These are phyloP conservation scores for Paspalum notatum DNA, from an alignment of 176 grass and related monocot genomes.

Conservation along the genomic window DNA sequence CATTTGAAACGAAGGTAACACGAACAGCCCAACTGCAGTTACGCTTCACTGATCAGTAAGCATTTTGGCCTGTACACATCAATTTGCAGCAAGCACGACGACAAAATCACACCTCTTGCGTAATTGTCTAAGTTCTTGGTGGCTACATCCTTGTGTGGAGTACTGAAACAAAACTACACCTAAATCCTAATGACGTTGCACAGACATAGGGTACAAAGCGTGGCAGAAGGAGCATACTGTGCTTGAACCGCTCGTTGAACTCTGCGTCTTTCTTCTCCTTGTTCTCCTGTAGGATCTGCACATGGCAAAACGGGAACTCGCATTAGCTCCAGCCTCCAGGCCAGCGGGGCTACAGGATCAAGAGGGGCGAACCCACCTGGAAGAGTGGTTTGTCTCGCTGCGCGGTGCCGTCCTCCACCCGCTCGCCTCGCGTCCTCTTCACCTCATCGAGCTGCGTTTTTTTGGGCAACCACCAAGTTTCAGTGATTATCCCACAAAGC, in stretches of 20 bases:
- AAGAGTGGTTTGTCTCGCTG: slow-evolving; percentile 86
- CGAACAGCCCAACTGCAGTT: background rate
- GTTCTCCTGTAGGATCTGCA: slow-evolving; percentile 90
- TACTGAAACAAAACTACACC: background rate
- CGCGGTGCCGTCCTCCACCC: slow-evolving; percentile 87
- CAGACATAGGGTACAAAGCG: background rate
- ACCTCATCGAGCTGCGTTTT: slow-evolving; percentile 70
- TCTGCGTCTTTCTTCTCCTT: slow-evolving; percentile 98
- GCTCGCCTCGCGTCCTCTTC: slow-evolving; percentile 88
- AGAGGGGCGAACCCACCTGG: slow-evolving; percentile 47
- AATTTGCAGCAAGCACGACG: background rate
- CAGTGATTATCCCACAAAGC: background rate
- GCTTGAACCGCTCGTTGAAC: slow-evolving; percentile 98
- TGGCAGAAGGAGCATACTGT: slow-evolving; percentile 49
- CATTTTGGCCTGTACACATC: background rate
- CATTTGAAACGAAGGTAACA: background rate
- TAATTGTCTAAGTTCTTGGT: background rate
- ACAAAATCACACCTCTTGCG: background rate
- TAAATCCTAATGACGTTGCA: background rate
- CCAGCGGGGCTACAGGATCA: background rate
- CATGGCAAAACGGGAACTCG: background rate
- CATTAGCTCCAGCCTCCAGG: slow-evolving; percentile 29
- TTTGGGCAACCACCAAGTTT: background rate
- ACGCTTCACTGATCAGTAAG: background rate
- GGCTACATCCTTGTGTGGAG: background rate